Conservation (phyloP, 805 yeast species). For the Candida quercuum region DNA sequence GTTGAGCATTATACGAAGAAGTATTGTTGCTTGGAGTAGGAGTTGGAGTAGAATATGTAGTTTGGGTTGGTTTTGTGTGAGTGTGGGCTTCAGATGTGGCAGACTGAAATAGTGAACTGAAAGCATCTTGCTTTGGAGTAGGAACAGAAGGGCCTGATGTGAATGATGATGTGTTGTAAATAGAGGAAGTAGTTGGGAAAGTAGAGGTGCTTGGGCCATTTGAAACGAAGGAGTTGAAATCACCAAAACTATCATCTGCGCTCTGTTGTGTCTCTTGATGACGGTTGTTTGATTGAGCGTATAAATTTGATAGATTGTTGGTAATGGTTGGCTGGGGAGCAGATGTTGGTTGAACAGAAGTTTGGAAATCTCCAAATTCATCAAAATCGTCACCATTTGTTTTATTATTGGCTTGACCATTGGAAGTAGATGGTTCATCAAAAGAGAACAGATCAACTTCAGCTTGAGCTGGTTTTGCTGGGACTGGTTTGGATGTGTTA, state of each 20-base stretch:
- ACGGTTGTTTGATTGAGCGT: slow-evolving; percentile 20
- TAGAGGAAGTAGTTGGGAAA: slow-evolving; percentile 4
- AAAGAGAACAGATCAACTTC: slow-evolving; percentile 46
- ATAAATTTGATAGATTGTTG: slow-evolving; percentile 28
- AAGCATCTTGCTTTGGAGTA: slow-evolving; percentile 54
- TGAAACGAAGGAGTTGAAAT: slow-evolving; percentile 19
- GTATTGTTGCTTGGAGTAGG: slow-evolving; percentile 4
- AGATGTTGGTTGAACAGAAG: slow-evolving; percentile 36
- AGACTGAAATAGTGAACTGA: slow-evolving; percentile 60
- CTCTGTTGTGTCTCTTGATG: slow-evolving; percentile 9
- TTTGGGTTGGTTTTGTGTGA: slow-evolving; percentile 2
- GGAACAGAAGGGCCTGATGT: slow-evolving; percentile 32
- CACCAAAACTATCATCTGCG: slow-evolving; percentile 19
- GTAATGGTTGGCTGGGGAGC: slow-evolving; percentile 12
- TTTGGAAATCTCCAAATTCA: slow-evolving; percentile 78
- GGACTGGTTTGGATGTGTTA: slow-evolving; percentile 28
- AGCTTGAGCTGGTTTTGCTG: slow-evolving; percentile 25
- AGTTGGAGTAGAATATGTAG: background rate
- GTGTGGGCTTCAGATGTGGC: slow-evolving; percentile 45
- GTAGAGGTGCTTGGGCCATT: slow-evolving; percentile 6
- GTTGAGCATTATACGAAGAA: slow-evolving; percentile 4
- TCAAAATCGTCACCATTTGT: slow-evolving; percentile 74
- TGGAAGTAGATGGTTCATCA: slow-evolving; percentile 25
- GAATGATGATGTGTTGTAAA: slow-evolving; percentile 15
- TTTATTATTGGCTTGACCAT: slow-evolving; percentile 21